Conservation (phyloP, 2,329 filamentous ascomycete species). For the Basipetospora chlamydospora region DNA sequence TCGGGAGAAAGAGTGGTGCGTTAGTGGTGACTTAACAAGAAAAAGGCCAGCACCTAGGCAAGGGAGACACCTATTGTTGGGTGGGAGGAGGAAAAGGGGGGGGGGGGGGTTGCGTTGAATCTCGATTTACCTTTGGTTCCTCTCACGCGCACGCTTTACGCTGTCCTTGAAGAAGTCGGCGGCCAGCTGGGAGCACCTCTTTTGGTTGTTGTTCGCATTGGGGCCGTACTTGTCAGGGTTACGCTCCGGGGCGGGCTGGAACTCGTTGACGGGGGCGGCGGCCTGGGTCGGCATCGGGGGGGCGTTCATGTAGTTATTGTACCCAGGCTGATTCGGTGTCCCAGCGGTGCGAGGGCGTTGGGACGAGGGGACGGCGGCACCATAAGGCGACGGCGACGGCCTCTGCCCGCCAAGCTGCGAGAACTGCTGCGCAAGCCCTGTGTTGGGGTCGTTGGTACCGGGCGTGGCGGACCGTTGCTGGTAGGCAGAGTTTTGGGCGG, state of each 20-base stretch:
- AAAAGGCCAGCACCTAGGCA: background rate
- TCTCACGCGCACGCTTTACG: slow-evolving; percentile 85
- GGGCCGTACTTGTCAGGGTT: slow-evolving; percentile 67
- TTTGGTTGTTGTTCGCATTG: slow-evolving; percentile 54
- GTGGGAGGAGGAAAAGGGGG: background rate
- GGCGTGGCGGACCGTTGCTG: slow-evolving; percentile 42
- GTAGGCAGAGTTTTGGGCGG: slow-evolving; percentile 31
- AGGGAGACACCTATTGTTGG: background rate
- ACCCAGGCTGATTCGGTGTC: slow-evolving; percentile 45
- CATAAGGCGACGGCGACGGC: slow-evolving; percentile 55
- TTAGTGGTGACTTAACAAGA: too few relatives aligned
- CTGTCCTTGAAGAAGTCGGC: slow-evolving; percentile 97
- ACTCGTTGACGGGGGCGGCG: slow-evolving; percentile 48
- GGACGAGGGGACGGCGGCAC: slow-evolving; percentile 46
- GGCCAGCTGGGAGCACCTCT: slow-evolving; percentile 55
- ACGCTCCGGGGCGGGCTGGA: slow-evolving; percentile 66
- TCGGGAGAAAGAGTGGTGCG: background rate
- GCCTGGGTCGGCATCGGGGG: slow-evolving; percentile 50
- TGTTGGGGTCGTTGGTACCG: slow-evolving; percentile 67
- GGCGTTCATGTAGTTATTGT: slow-evolving; percentile 48
- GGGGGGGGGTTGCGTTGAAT: background rate
- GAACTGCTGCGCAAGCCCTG: slow-evolving; percentile 87
- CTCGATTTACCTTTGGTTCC: slow-evolving; percentile 73
- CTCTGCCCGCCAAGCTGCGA: slow-evolving; percentile 64
- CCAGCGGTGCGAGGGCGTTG: slow-evolving; percentile 78